Evolutionary conservation across 805 yeast species (phyloP), one percentile per base, ranked within the genome.

Genomic region (Isabelozyma heimii): DNA sequence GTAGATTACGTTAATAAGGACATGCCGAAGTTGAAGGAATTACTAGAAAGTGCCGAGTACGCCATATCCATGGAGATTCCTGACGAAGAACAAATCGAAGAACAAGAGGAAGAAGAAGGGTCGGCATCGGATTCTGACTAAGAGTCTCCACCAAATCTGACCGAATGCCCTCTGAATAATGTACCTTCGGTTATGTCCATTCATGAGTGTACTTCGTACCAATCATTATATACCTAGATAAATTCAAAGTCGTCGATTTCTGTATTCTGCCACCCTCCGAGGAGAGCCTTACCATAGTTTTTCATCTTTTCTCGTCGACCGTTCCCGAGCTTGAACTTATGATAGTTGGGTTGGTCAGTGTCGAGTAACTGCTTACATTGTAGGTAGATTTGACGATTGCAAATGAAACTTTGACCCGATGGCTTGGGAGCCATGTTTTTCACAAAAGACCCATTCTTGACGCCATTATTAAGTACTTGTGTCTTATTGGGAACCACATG

Each of bases 1-100:
- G 76, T 86, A 38, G 90, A 89, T 55, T 73, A 91, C 51, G 84
- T 81, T 13, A 72, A 66, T 26, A 74, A 75, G 17, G 81, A 84
- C 13, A 72, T 83, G 50, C 80, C 75, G 2, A 77, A 80, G 48
- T 74, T 92, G 52, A 72, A 73, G 40, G 83, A 83, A 57, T 69
- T 83, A 30, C 76, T 92, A 54, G 87, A 90, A 59, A 82, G 89
- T 48, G 97, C 97, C 0, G 96, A 90, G 67, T 83, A 83, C 58
- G 95, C 96, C 1, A 72, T 76, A 44, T 64, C 69, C 6, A 61
- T 66, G 67, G 77, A 71, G 42, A 49, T 55, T 17, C 56, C 67
- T 1, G 62, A 59, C 54, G 60, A 41, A 61, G 63, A 47, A 63
- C 74, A 55, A 64, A 61, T 55, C 27, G 61, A 50, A 16, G 53